Conservation (phyloP, 805 yeast genomes). For the Komagataella phaffii region DNA sequence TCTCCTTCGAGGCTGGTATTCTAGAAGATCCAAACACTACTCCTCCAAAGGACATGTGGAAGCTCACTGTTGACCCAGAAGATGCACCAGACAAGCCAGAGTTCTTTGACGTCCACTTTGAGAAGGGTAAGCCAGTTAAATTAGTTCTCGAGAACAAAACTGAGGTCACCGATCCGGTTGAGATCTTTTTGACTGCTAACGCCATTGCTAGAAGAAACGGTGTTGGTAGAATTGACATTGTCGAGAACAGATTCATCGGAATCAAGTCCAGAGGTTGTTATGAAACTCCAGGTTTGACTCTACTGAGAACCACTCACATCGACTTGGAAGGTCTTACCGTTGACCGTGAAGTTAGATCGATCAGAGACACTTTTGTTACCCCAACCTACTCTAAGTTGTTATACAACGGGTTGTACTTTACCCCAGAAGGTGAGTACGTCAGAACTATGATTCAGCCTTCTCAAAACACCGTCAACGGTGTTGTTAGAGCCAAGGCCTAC, state of each 20-base stretch:
- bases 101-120: conserved; percentile 69
- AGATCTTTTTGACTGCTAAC: conserved; percentile 84
- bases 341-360: conserved; percentile 94
- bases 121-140: conserved; percentile 80
- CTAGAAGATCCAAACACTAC: conserved; percentile 97
- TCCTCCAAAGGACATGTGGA: conserved; percentile 99
- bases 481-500: conserved; percentile 86
- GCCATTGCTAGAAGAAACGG: conserved; percentile 97
- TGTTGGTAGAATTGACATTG: conserved; percentile 98
- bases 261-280: conserved; percentile 98
- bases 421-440: conserved; percentile 96
- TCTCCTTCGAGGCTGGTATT: conserved; percentile 98
- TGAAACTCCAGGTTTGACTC: conserved; percentile 96
- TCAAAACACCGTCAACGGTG: conserved; percentile 91
- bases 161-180: conserved; percentile 74
- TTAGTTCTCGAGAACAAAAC: conserved; percentile 52
- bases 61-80: conserved; percentile 86
- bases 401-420: conserved; percentile 95
- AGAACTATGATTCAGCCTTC: conserved; percentile 92
- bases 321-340: conserved; percentile 94
- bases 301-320: conserved; percentile 87
- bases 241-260: conserved; percentile 97
- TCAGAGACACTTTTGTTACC: conserved; percentile 94
- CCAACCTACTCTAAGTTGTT: conserved; percentile 80
- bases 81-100: conserved; percentile 95